Evolutionary conservation across 176 grass and related monocot genomes (phyloP).

Genomic region (Aegilops tauschii): DNA sequence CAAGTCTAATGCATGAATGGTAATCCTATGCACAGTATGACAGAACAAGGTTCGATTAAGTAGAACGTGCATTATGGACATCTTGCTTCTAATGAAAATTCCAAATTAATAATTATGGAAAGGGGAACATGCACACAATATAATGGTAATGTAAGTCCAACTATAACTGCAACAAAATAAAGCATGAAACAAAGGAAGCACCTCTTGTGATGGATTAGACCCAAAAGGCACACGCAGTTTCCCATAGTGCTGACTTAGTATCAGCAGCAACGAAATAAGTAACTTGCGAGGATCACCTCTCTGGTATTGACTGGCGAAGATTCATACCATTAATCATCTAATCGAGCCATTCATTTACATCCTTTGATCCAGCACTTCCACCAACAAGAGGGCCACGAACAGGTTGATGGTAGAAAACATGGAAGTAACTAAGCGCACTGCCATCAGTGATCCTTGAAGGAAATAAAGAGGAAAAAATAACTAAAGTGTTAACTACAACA

Average conservation of each 20-base stretch:
- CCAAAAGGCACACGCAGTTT: constrained; percentile 91
- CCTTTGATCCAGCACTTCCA: constrained; percentile 69
- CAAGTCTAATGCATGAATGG: neutral
- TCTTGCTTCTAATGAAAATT: neutral
- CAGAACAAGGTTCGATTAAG: neutral
- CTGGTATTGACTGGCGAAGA: constrained; percentile 47
- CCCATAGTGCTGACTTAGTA: constrained; percentile 84
- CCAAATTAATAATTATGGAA: neutral
- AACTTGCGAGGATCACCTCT: constrained; percentile 66
- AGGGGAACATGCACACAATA: neutral
- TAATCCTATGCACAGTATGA: constrained; percentile 1
- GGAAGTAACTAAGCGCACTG: constrained; percentile 45
- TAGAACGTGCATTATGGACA: neutral
- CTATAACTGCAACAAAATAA: neutral
- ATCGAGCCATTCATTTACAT: constrained; percentile 93
- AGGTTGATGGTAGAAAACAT: constrained; percentile 56
- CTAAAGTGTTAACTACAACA: neutral
- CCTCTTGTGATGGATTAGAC: constrained; percentile 79
- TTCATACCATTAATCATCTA: constrained; percentile 68
- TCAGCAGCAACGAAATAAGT: constrained; percentile 85
- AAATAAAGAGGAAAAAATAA: neutral
- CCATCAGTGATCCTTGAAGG: constrained; percentile 42
- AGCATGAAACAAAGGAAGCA: constrained; percentile 26
- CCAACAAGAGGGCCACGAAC: constrained; percentile 71
- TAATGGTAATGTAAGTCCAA: neutral